These are phyloP conservation scores for Cytospora chrysosperma DNA, from an alignment of 2,329 filamentous ascomycete genomes.

Conservation along the genomic window DNA sequence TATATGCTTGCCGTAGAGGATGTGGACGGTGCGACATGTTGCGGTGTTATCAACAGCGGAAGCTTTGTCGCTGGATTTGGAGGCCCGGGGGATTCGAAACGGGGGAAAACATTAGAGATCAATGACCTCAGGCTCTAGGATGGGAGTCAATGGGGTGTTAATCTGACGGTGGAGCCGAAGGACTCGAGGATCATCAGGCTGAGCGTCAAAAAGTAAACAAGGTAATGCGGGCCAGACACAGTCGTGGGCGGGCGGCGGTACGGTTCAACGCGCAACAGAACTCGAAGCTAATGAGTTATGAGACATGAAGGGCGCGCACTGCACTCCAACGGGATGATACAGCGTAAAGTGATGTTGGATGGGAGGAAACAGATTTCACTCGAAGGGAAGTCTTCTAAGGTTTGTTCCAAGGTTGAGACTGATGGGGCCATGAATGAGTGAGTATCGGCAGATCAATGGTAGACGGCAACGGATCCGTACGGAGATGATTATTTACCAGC, in stretches of 20 bases:
- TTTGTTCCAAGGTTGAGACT: no score
- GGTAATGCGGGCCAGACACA: conserved; percentile 8
- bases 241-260: conserved; percentile 4
- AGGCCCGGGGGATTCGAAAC: conserved; percentile 10
- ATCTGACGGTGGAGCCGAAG: conserved; percentile 17
- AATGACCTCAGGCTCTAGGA: conserved; percentile 13
- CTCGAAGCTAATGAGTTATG: neutral
- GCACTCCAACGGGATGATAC: conserved; percentile 8
- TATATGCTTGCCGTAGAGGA: conserved; percentile 57
- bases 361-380: conserved; percentile 1
- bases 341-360: neutral
- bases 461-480: neutral
- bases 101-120: conserved; percentile 18
- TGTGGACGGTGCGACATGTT: conserved; percentile 58
- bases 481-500: neutral
- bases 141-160: conserved; percentile 20
- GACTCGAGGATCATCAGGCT: conserved; percentile 7
- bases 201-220: conserved; percentile 17
- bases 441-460: neutral
- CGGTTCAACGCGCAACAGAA: conserved; percentile 11
- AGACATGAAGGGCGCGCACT: conserved; percentile 19
- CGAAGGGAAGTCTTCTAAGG: neutral
- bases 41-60: conserved; percentile 15
- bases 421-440: neutral
- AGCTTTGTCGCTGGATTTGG: conserved; percentile 17